These are phyloP conservation scores for Volvariella surrecta DNA, from an alignment of 1,284 basidiomycete genomes.

Conservation along the genomic window DNA sequence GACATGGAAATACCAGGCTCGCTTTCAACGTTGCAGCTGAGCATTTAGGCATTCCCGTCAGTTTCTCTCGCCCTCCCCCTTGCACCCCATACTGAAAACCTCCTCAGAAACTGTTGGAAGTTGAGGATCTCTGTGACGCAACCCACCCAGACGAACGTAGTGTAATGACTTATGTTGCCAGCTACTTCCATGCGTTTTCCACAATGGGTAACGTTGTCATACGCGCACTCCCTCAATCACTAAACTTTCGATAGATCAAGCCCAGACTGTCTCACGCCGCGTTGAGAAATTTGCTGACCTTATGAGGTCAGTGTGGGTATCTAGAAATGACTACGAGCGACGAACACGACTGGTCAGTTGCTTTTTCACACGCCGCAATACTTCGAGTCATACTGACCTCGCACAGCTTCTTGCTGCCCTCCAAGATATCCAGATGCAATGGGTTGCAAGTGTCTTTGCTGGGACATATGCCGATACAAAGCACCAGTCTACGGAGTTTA, in stretches of 20 bases:
- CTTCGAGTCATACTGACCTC: constrained; percentile 6
- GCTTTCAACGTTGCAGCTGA: constrained; percentile 86
- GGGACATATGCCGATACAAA: constrained; percentile 82
- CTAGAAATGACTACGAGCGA: constrained; percentile 91
- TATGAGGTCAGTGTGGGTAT: constrained; percentile 84
- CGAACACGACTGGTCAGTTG: constrained; percentile 61
- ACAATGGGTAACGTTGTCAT: constrained; percentile 67
- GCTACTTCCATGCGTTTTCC: constrained; percentile 97
- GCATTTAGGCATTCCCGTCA: constrained; percentile 81
- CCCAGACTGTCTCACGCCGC: constrained; percentile 87
- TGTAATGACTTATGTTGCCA: constrained; percentile 94
- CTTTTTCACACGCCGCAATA: not conserved
- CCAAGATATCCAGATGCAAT: constrained; percentile 52
- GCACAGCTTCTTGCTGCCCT: constrained; percentile 59
- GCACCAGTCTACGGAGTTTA: constrained; percentile 66
- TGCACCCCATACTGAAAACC: constrained; percentile 4
- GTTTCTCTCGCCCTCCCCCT: constrained; percentile 18
- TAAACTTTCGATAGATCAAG: constrained; percentile 59
- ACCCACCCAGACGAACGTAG: constrained; percentile 88
- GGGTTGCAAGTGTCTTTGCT: constrained; percentile 54
- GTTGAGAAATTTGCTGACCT: constrained; percentile 96
- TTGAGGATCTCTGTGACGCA: constrained; percentile 91
- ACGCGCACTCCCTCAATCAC: not conserved
- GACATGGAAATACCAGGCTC: constrained; percentile 73
- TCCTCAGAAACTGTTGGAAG: constrained; percentile 84